Evolutionary conservation across 345 rosid species (phyloP).

Genomic region (Hevea brasiliensis): DNA sequence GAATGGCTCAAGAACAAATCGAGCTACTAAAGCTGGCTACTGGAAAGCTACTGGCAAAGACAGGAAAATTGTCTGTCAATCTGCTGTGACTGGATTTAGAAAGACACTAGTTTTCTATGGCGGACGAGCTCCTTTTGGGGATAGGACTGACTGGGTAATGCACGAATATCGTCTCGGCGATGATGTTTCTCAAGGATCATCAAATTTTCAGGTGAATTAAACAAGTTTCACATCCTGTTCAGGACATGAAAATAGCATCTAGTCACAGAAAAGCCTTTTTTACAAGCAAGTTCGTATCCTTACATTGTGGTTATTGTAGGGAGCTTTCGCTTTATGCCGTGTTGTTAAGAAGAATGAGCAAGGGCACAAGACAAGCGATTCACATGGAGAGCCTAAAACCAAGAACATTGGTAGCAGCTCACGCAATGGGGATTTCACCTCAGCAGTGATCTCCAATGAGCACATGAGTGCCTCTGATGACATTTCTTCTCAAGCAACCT

Average conservation of each 20-base stretch:
- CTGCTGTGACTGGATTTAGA: conserved; percentile 48
- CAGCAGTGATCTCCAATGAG: conserved; percentile 43
- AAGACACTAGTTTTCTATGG: conserved; percentile 83
- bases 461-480: conserved; percentile 36
- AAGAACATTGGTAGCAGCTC: conserved; percentile 39
- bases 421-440: conserved; percentile 33
- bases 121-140: conserved; percentile 80
- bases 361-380: conserved; percentile 43
- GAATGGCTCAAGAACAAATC: conserved; percentile 72
- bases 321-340: conserved; percentile 80
- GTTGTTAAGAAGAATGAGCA: conserved; percentile 61
- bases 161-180: conserved; percentile 82
- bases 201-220: conserved; percentile 49
- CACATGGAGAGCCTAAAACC: conserved; percentile 29
- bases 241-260: too few relatives aligned
- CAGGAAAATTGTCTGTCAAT: conserved; percentile 60
- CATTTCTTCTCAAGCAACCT: conserved; percentile 46
- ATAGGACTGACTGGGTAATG: conserved; percentile 79
- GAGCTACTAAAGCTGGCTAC: conserved; percentile 88
- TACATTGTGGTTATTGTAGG: conserved; percentile 36
- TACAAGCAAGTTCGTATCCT: too few relatives aligned
- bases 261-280: too few relatives aligned
- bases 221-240: too few relatives aligned
- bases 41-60: conserved; percentile 98
- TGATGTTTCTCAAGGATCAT: conserved; percentile 49